phyloP scores from a whole-genome alignment of 768 basidiomycete genomes.

The Lactarius hengduanensis region DNA sequence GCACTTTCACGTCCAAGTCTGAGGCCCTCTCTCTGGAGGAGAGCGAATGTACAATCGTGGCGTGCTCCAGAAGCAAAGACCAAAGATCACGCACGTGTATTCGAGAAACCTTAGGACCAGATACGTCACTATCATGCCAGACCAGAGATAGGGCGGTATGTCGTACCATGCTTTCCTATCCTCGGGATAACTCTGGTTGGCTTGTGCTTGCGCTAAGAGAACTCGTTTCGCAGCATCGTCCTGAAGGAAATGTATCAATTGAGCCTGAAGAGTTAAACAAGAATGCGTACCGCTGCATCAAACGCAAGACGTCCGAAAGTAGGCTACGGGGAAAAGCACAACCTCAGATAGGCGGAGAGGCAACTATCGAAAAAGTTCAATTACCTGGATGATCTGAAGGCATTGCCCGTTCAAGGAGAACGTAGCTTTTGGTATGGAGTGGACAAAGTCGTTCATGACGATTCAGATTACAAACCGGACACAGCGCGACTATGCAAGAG shows the following conservation, averaged over 20 bases:
- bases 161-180: constrained; percentile 16
- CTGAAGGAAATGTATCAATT: not conserved
- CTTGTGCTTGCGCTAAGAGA: constrained; percentile 11
- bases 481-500: not conserved
- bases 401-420: constrained; percentile 13
- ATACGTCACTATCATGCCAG: not conserved
- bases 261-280: not conserved
- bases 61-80: not conserved
- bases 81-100: constrained; percentile 6
- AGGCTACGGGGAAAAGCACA: not conserved
- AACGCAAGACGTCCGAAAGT: constrained; percentile 11
- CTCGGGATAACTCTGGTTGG: constrained; percentile 9
- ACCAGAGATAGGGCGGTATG: not conserved
- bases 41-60: not conserved
- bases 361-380: not conserved
- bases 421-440: constrained; percentile 11
- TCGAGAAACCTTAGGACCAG: not conserved
- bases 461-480: not conserved
- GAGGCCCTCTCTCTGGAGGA: constrained; percentile 6
- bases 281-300: constrained; percentile 9
- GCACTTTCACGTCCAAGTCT: constrained; percentile 10
- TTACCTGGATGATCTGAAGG: constrained; percentile 16
- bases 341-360: not conserved
- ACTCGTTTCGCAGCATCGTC: constrained; percentile 12
- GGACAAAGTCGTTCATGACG: constrained; percentile 17